Conservation (phyloP, 768 basidiomycete species). For the Auricularia heimuer region DNA sequence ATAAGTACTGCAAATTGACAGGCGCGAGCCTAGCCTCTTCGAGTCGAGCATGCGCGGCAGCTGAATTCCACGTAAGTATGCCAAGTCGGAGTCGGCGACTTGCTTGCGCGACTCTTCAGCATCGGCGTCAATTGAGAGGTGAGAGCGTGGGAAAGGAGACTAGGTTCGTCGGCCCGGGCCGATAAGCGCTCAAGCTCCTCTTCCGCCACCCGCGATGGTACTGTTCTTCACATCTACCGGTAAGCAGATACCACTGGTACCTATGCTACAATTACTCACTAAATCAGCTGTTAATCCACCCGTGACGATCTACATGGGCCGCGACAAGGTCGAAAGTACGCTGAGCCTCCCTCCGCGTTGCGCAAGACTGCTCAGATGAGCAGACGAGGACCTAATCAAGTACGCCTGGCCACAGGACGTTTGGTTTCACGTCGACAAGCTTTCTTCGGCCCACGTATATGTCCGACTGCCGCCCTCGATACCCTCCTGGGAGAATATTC, state of each 20-base stretch:
- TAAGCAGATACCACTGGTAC: slow-evolving; percentile 11
- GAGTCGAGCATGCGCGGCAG: too few relatives aligned
- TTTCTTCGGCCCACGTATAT: slow-evolving; percentile 95
- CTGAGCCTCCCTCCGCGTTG: slow-evolving; percentile 6
- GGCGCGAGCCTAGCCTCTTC: too few relatives aligned
- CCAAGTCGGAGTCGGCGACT: too few relatives aligned
- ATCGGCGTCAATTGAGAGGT: too few relatives aligned
- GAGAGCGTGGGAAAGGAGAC: too few relatives aligned
- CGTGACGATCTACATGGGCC: slow-evolving; percentile 82
- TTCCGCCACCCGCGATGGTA: slow-evolving; percentile 33
- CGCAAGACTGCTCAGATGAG: background rate
- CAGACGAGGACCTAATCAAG: slow-evolving; percentile 92
- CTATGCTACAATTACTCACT: background rate
- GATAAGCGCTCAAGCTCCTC: too few relatives aligned
- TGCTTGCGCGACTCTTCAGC: too few relatives aligned
- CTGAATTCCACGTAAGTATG: too few relatives aligned
- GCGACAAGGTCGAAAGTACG: slow-evolving; percentile 93
- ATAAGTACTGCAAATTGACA: too few relatives aligned
- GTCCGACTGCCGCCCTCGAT: slow-evolving; percentile 78
- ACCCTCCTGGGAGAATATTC: slow-evolving; percentile 75
- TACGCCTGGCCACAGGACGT: slow-evolving; percentile 84
- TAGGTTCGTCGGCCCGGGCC: too few relatives aligned
- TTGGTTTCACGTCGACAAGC: slow-evolving; percentile 97
- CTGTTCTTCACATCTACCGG: slow-evolving; percentile 53
- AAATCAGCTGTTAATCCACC: slow-evolving; percentile 49